Evolutionary conservation across 306 rosid genomes (phyloP), one percentile per base, ranked within the genome.

Genomic region (Rosa multiflora): DNA sequence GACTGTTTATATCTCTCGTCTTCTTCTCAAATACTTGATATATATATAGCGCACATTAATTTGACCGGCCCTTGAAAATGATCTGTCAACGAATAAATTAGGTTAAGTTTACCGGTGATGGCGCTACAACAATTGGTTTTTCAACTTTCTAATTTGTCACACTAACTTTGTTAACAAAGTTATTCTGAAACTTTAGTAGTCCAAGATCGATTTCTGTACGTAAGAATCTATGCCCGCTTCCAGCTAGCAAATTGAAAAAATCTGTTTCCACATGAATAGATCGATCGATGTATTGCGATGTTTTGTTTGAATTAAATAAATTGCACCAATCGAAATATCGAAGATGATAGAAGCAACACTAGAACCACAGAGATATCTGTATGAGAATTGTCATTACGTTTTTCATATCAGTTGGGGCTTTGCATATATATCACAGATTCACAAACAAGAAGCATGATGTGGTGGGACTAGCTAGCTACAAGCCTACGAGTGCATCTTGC

Each of bases 401-500:
- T 26, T 62, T 62, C 18, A 29, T 10, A 32, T 14, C 68, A 29
- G 44, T 6, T 32, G 69, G 21, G 2, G 70, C 11, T 37, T 64
- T 14, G 70, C 43, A 26, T 11, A 26, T 4, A 14, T 15, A 35
- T 64, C 69, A 63, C 69, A 63, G n/a, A 32, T 29, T 63, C 69
- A 63, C 69, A 63, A 63, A 62, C 68, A 29, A 26, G 18, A 63
- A 29, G 3, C 42, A 32, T 5, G 32, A 32, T 14, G 10, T 63
- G 69, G 70, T 35, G 70, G 70, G 70, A 64, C 70, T 32, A 64
- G 17, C n/a, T n/a, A n/a, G n/a, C n/a, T n/a, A n/a, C n/a, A n/a
- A n/a, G n/a, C n/a, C 70, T 35, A 59, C 37, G 2, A 0, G n/a
- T 59, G 32, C 18, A 63, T 64, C 20, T 13, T 6, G n/a, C 12